Evolutionary conservation across 768 basidiomycete genomes (phyloP).

Genomic region (Kwoniella pini): DNA sequence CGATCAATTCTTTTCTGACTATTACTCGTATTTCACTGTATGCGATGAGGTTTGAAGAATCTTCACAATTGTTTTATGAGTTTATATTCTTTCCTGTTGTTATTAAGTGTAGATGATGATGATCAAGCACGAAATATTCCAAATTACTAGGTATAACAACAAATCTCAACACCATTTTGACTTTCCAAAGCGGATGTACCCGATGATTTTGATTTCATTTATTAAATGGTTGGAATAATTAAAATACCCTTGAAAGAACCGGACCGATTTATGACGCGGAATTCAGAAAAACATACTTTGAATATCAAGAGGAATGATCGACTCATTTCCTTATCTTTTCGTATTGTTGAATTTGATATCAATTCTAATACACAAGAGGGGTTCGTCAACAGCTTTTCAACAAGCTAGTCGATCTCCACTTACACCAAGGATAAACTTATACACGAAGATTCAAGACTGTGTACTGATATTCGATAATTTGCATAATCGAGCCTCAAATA

Average conservation of each 20-base stretch:
- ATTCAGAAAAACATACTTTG: constrained; percentile 1
- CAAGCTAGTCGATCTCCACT: not conserved
- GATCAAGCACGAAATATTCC: constrained; percentile 2
- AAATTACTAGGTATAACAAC: not conserved
- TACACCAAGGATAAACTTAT: too few relatives aligned
- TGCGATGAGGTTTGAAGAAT: not conserved
- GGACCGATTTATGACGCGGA: constrained; percentile 1
- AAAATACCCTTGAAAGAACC: too few relatives aligned
- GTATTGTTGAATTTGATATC: too few relatives aligned
- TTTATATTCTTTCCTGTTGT: not conserved
- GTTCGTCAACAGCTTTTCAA: too few relatives aligned
- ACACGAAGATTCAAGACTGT: too few relatives aligned
- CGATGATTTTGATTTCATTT: not conserved
- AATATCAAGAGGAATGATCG: not conserved
- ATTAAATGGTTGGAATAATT: not conserved
- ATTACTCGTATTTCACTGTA: not conserved
- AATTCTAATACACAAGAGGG: too few relatives aligned
- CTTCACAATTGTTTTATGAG: not conserved
- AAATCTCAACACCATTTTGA: not conserved
- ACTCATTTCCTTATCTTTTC: too few relatives aligned
- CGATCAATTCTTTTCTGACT: not conserved
- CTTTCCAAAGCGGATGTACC: constrained; percentile 4
- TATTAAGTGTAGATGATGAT: not conserved
- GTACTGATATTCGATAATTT: too few relatives aligned
- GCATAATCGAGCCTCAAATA: too few relatives aligned